phyloP scores from a whole-genome alignment of 164 flowering plant genomes.

The Taxillus chinensis region DNA sequence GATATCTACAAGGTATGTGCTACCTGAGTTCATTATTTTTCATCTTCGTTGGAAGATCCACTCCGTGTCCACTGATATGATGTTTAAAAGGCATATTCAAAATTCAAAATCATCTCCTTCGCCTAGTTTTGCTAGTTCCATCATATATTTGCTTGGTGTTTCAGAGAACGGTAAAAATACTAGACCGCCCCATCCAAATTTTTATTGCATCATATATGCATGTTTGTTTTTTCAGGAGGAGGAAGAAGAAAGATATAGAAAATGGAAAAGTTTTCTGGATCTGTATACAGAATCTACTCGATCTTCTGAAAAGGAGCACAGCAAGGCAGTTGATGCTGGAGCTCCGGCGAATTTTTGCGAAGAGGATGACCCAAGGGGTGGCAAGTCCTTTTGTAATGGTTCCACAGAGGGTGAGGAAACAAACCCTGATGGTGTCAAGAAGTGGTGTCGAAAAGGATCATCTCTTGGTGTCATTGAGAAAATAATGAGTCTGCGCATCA shows the following conservation, averaged over 20 bases:
- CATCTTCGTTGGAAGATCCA: not conserved
- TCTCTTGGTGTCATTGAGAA: constrained; percentile 25
- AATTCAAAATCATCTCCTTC: no score
- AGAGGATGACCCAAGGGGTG: constrained; percentile 17
- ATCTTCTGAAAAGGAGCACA: constrained; percentile 11
- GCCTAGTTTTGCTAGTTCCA: no score
- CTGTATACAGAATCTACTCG: constrained; percentile 15
- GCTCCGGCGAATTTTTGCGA: constrained; percentile 11
- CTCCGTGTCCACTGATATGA: no score
- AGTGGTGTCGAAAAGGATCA: constrained; percentile 25
- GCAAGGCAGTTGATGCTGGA: constrained; percentile 9
- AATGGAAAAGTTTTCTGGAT: constrained; percentile 33
- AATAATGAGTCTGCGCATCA: constrained; percentile 27
- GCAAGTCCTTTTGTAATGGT: constrained; percentile 12
- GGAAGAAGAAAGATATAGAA: constrained; percentile 35
- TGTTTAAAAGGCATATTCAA: no score
- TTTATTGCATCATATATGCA: not conserved
- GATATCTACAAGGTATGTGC: constrained; percentile 21
- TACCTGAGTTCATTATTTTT: not conserved
- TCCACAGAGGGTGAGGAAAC: constrained; percentile 6
- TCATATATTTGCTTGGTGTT: no score
- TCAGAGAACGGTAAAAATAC: no score
- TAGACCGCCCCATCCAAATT: no score
- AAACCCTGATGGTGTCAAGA: constrained; percentile 9
- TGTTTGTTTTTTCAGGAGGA: constrained; percentile 25